phyloP scores from a whole-genome alignment of 2,329 filamentous ascomycete genomes.

The Arthroderma sp. region DNA sequence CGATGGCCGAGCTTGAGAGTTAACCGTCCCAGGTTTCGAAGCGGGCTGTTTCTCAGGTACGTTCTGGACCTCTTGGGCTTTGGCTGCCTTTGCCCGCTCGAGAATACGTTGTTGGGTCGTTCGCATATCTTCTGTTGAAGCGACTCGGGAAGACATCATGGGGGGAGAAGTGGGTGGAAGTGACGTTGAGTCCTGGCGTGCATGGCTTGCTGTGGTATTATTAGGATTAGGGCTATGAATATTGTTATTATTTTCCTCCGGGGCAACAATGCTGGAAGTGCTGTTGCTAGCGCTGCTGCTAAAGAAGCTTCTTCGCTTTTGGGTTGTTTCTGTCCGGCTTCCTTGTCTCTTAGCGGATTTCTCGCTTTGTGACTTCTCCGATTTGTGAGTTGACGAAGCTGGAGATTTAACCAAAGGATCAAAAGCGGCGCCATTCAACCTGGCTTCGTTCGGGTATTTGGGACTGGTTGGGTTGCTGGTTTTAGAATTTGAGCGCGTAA shows the following conservation, averaged over 20 bases:
- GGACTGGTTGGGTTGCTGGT: conserved; percentile 2
- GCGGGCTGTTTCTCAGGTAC: not conserved
- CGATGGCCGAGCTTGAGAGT: not conserved
- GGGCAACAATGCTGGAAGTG: not conserved
- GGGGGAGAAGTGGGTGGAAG: conserved; percentile 4
- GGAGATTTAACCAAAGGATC: conserved; percentile 11
- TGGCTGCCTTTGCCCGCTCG: conserved; percentile 9
- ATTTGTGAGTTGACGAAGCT: conserved; percentile 10
- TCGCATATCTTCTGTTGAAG: conserved; percentile 12
- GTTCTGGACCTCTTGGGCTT: conserved; percentile 1
- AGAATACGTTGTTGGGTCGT: conserved; percentile 12
- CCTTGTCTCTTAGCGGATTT: conserved; percentile 9
- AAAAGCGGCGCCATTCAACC: conserved; percentile 7
- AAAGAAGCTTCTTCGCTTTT: conserved; percentile 29
- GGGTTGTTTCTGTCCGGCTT: conserved; percentile 16
- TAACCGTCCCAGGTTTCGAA: not conserved
- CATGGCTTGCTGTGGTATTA: conserved; percentile 5
- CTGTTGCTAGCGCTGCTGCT: conserved; percentile 14
- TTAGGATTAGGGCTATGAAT: no score
- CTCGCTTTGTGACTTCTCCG: conserved; percentile 5
- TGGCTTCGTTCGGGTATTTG: conserved; percentile 9
- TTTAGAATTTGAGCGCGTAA: conserved; percentile 14
- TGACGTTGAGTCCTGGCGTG: conserved; percentile 7
- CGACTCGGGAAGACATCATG: not conserved
- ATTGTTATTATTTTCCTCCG: not conserved